Base-by-base conservation (phyloP, 192 early-diverging fungal genomes). In the Oehlia diaphana region DNA sequence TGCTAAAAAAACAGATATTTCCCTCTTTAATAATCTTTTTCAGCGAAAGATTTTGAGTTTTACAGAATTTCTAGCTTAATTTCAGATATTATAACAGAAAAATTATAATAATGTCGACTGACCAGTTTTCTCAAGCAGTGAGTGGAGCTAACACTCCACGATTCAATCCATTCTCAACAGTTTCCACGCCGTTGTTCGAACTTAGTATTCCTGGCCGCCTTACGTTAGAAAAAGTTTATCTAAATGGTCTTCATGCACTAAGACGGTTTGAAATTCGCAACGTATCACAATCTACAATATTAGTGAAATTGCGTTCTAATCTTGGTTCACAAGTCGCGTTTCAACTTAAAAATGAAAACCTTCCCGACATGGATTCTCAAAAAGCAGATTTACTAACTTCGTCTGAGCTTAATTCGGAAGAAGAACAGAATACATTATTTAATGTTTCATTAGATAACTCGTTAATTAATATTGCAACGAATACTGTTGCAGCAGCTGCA, bases 301-400 rank as follows among this genome's bases (percentile, higher is more conserved):
- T 89, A 14, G 90, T 96, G 47, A 93, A 95, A 80, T 85, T 96
- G 84, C 87, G 94, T 66, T 94, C 93, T 10, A 96, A 94, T 82
- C 86, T 95, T 26, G 89, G 93, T 5, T 78, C 81, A 21, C 95
- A 96, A 77, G 91, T 96, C 39, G 90, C 92, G 13, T 96, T 96
- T 85, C 95, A 96, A 80, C 88, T 94, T 10, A 84, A 88, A 28
- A 96, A 96, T 85, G 95, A 96, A 78, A 96, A 96, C 80, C 81
- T 95, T 39, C 89, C 90, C 6, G 84, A 85, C 31, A 85, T 85
- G 23, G 88, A 91, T 82, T 84, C 87, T 37, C 83, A 86, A 42
- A 84, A 76, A 16, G 73, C 85, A 13, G 82, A 76, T n/a, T 44
- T 50, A 23, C 4, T 58, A 58, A 21, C 53, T 58, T 58, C 53